Evolutionary conservation across 1,284 basidiomycete genomes (phyloP), one percentile per base, ranked within the genome.

Genomic region (Ustilago bromivora): DNA sequence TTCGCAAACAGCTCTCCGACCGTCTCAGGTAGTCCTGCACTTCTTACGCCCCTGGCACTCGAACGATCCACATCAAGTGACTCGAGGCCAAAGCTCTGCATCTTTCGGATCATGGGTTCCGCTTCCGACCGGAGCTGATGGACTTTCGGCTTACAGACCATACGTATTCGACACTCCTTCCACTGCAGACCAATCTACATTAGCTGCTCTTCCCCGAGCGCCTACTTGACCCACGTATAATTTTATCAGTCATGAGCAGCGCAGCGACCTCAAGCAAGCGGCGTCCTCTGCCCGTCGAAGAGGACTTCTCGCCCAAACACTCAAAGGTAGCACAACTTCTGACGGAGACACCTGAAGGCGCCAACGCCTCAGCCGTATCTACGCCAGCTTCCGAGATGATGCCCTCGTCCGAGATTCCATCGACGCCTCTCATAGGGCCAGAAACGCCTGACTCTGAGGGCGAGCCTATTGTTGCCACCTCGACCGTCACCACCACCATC

Each of bases 401-500:
- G 47, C 61, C 60, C 0, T 66, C 67, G 17, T 70, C 64, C 57
- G 60, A 63, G 7, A 31, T 69, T 32, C 62, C 73, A 3, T 64
- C 73, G 1, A 71, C 73, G 0, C 65, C 68, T 0, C 54, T 61
- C 41, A 72, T 62, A 34, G 70, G 66, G 2, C 28, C 35, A 4
- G 49, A 58, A 35, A 70, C 71, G 1, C 61, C 76, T 8, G 76
- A 74, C 52, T 73, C 71, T 4, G 76, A 78, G n/a, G n/a, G 34
- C 36, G 76, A 73, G 15, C 61, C 71, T 36, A 49, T 56, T 32
- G 57, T 78, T 15, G 66, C 76, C 41, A 78, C 72, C 13, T 78
- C 76, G 2, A 78, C 72, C 35, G 51, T 78, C 59, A 78, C 76
- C 53, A 78, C 76, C 23, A 78, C 76, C 60, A 76, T 70, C 69